phyloP scores from a whole-genome alignment of 768 basidiomycete genomes.

The Serendipita sp. region DNA sequence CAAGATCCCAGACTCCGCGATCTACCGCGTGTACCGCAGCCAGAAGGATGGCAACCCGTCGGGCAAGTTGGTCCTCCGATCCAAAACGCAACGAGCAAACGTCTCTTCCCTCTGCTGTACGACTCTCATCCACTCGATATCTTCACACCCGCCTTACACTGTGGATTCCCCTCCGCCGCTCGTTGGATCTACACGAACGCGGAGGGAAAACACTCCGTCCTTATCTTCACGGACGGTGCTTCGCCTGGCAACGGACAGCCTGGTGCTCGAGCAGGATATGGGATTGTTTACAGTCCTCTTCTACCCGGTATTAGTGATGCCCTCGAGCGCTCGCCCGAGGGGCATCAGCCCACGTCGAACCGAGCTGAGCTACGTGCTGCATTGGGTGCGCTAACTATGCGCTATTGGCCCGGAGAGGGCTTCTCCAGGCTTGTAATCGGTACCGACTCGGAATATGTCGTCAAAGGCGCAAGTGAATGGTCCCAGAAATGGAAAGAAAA shows the following conservation, averaged over 20 bases:
- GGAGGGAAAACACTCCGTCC: neutral
- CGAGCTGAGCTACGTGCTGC: slow-evolving; percentile 25
- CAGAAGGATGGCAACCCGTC: neutral
- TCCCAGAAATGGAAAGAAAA: slow-evolving; percentile 15
- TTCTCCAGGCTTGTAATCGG: slow-evolving; percentile 21
- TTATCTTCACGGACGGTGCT: slow-evolving; percentile 10
- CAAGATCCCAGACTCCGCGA: neutral
- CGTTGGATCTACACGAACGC: slow-evolving; percentile 3
- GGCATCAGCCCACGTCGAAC: slow-evolving; percentile 18
- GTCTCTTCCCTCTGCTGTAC: neutral
- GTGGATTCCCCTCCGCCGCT: neutral
- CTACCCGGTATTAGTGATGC: neutral
- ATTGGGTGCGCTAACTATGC: slow-evolving; percentile 14
- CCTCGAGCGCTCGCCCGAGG: slow-evolving; percentile 11
- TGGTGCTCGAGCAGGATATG: slow-evolving; percentile 5
- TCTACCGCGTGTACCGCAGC: neutral
- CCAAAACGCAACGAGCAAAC: neutral
- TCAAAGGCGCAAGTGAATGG: slow-evolving; percentile 16
- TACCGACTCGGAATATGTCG: slow-evolving; percentile 21
- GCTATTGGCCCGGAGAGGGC: slow-evolving; percentile 19
- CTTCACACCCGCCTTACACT: neutral
- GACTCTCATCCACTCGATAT: neutral
- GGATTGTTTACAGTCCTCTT: neutral
- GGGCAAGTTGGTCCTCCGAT: neutral
- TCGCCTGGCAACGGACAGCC: neutral